These are phyloP conservation scores for Lyophyllum semitale DNA, from an alignment of 768 basidiomycete genomes.

Conservation along the genomic window DNA sequence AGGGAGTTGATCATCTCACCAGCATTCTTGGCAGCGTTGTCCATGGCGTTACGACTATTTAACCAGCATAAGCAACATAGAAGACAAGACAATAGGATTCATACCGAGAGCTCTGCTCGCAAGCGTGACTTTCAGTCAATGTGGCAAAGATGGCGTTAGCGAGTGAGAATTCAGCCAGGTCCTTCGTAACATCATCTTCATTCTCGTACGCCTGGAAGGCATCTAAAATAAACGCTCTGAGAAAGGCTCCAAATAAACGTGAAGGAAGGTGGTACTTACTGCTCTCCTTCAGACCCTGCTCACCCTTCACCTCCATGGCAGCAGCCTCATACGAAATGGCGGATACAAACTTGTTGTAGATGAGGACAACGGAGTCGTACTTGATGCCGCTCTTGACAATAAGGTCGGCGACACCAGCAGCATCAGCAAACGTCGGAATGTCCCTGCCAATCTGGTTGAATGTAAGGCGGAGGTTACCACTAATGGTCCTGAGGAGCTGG, in stretches of 20 bases:
- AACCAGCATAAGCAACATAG: neutral
- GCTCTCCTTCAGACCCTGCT: slow-evolving; percentile 78
- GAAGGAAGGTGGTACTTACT: slow-evolving; percentile 46
- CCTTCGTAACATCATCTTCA: slow-evolving; percentile 94
- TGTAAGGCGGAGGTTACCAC: slow-evolving; percentile 72
- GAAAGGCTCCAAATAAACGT: neutral
- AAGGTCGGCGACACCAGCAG: slow-evolving; percentile 90
- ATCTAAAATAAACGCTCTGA: slow-evolving; percentile 40
- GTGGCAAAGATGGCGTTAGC: slow-evolving; percentile 96
- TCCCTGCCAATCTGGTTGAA: slow-evolving; percentile 99
- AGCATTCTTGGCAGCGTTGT: slow-evolving; percentile 99
- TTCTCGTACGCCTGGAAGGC: slow-evolving; percentile 96
- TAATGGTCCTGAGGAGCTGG: slow-evolving; percentile 73
- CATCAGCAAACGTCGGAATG: slow-evolving; percentile 96
- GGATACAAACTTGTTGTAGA: slow-evolving; percentile 86
- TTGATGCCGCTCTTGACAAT: slow-evolving; percentile 83
- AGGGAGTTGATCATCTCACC: slow-evolving; percentile 86
- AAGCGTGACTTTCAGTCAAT: slow-evolving; percentile 93
- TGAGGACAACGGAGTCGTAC: slow-evolving; percentile 81
- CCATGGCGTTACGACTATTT: slow-evolving; percentile 94
- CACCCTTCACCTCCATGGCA: slow-evolving; percentile 76
- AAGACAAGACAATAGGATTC: slow-evolving; percentile 12
- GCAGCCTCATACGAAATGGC: slow-evolving; percentile 89
- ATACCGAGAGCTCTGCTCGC: slow-evolving; percentile 90
- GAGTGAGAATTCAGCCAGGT: slow-evolving; percentile 92